phyloP scores from a whole-genome alignment of 176 grass and related monocot genomes.

The Eragrostis nindensis region DNA sequence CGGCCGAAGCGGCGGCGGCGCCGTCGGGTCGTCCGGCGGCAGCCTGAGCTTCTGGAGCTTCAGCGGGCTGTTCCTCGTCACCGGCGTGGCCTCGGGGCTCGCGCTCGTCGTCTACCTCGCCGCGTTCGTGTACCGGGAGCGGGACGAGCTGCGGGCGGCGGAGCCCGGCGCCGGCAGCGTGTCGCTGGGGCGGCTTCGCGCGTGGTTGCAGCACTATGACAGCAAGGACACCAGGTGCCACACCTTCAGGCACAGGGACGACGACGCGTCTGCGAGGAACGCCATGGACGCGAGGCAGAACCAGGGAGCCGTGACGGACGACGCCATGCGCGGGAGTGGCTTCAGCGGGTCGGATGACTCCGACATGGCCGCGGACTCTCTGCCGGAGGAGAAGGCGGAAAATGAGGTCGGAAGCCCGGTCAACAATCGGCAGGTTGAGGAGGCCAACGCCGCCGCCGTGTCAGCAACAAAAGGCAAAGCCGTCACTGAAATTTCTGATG shows the following conservation, averaged over 20 bases:
- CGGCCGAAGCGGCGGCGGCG: slow-evolving; percentile 8
- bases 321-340: slow-evolving; percentile 31
- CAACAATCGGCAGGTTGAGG: too few relatives aligned
- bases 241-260: slow-evolving; percentile 52
- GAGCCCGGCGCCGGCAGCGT: slow-evolving; percentile 30
- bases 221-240: slow-evolving; percentile 40
- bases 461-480: too few relatives aligned
- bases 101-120: slow-evolving; percentile 57
- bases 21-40: slow-evolving; percentile 39
- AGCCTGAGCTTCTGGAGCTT: slow-evolving; percentile 73
- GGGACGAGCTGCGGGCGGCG: slow-evolving; percentile 39
- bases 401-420: too few relatives aligned
- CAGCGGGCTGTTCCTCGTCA: slow-evolving; percentile 82
- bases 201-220: slow-evolving; percentile 56
- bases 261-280: background rate
- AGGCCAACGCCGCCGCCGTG: too few relatives aligned
- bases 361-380: too few relatives aligned
- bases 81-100: slow-evolving; percentile 58
- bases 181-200: slow-evolving; percentile 44
- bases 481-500: too few relatives aligned
- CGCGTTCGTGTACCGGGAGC: slow-evolving; percentile 70
- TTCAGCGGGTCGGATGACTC: slow-evolving; percentile 39
- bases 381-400: too few relatives aligned
- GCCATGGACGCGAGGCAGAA: background rate
- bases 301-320: background rate